Evolutionary conservation across 1,284 basidiomycete genomes (phyloP).

Genomic region (Malassezia yamatoensis): DNA sequence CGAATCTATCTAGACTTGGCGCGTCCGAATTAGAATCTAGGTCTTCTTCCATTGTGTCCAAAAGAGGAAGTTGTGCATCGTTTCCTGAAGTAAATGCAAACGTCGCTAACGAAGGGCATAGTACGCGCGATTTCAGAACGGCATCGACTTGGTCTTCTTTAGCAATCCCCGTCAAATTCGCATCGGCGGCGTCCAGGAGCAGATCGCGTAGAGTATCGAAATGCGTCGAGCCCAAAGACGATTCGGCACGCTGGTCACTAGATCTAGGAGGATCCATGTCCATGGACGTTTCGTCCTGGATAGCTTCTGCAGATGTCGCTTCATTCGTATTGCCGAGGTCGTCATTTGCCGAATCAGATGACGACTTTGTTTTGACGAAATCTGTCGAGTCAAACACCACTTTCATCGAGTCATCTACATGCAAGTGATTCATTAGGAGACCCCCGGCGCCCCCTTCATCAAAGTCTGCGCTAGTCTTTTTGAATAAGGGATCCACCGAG

Average conservation of each 20-base stretch:
- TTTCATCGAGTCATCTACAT: slow-evolving; percentile 69
- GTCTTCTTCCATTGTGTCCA: slow-evolving; percentile 17
- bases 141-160: slow-evolving; percentile 12
- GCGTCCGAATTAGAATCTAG: slow-evolving; percentile 9
- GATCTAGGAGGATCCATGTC: background rate
- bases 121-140: slow-evolving; percentile 25
- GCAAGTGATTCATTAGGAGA: slow-evolving; percentile 50
- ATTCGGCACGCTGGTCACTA: background rate
- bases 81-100: slow-evolving; percentile 37
- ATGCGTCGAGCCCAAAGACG: background rate
- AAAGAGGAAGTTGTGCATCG: slow-evolving; percentile 19
- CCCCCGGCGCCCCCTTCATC: slow-evolving; percentile 96
- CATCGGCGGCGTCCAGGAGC: slow-evolving; percentile 19
- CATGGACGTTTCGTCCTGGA: background rate
- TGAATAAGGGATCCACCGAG: slow-evolving; percentile 89
- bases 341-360: background rate
- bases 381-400: slow-evolving; percentile 96
- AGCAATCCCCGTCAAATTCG: background rate
- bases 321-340: background rate
- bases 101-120: slow-evolving; percentile 34
- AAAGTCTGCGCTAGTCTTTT: slow-evolving; percentile 95
- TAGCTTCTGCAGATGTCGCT: background rate
- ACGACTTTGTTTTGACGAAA: slow-evolving; percentile 50
- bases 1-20: slow-evolving; percentile 3
- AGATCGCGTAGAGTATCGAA: slow-evolving; percentile 31